Conservation (phyloP, 2,329 filamentous ascomycete genomes). For the Venturia carpophila region DNA sequence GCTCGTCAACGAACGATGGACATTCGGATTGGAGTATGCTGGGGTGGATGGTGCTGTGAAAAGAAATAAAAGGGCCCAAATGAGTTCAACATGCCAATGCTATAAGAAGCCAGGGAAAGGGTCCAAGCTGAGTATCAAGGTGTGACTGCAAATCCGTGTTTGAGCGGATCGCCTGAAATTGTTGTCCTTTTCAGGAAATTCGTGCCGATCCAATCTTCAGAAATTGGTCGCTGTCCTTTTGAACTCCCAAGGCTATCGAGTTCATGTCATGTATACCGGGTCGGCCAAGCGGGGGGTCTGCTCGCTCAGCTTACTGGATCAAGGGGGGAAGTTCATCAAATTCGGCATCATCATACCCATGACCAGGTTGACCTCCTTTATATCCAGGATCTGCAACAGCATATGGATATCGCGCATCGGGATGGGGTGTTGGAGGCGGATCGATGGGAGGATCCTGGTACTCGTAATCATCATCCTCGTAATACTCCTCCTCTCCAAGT, state of each 20-base stretch:
- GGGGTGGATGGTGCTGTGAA: not conserved
- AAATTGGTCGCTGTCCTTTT: not conserved
- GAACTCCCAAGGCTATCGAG: not conserved
- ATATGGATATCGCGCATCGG: not conserved
- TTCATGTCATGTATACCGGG: not conserved
- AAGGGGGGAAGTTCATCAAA: not conserved
- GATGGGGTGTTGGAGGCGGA: not conserved
- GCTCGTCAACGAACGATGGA: not conserved
- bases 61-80: not conserved
- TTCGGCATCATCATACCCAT: not conserved
- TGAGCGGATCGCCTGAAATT: not conserved
- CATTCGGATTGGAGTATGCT: not conserved
- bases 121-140: not conserved
- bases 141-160: not conserved
- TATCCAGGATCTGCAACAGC: constrained; percentile 4
- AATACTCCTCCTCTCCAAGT: constrained; percentile 16
- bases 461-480: constrained; percentile 17
- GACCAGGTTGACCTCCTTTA: not conserved
- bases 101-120: not conserved
- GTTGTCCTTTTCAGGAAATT: too few species aligned
- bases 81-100: constrained; percentile 3
- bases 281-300: not conserved
- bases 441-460: constrained; percentile 15
- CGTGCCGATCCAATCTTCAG: not conserved
- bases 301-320: not conserved